Evolutionary conservation across 805 yeast genomes (phyloP), one percentile per base, ranked within the genome.

Genomic region (Candida oleophila): DNA sequence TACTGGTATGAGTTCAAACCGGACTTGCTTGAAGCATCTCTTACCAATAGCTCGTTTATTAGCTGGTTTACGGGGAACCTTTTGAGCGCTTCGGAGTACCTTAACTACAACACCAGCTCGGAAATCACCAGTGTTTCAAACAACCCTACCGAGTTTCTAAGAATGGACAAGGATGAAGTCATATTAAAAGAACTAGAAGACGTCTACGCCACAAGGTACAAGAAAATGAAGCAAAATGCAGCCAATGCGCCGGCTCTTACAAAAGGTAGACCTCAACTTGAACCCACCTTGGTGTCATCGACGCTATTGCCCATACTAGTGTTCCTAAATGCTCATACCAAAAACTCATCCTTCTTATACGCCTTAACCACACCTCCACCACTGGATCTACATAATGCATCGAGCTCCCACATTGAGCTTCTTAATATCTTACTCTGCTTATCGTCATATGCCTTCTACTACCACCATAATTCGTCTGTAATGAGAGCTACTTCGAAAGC

Each of bases 381-480:
- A 22, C 39, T 4, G 18, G 12, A 20, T 4, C 21, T 22, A 14
- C 18, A 7, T 5, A 19, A 19, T 7, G 19, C 48, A 48, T 3
- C 30, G 48, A n/a, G 45, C 49, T 18, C 45, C 53, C n/a, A 59
- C 62, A 45, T 40, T 46, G 40, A 50, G 46, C 22, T 51, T 8
- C 50, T 56, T 16, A 69, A 64, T 20, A 44, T 66, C 21, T 68
- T 73, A 70, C 52, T 73, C n/a, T 62, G 71, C 42, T 55, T 68
- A 14, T 49, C 66, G 20, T 71, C 77, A 0, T 73, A 69, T 44
- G 57, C 65, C 21, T 64, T 62, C 46, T 73, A 68, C 41, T 69
- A 70, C 48, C 76, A 72, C 47, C 65, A 66, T 50, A 57, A 54
- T 35, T 57, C 68, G 1, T 44, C 50, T 3, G 49, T 49, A 8